Percentiles rank a stretch among this genome's conserved stretches.
Conservation (phyloP, 2,329 filamentous ascomycete genomes). For the Botrytis deweyae region DNA sequence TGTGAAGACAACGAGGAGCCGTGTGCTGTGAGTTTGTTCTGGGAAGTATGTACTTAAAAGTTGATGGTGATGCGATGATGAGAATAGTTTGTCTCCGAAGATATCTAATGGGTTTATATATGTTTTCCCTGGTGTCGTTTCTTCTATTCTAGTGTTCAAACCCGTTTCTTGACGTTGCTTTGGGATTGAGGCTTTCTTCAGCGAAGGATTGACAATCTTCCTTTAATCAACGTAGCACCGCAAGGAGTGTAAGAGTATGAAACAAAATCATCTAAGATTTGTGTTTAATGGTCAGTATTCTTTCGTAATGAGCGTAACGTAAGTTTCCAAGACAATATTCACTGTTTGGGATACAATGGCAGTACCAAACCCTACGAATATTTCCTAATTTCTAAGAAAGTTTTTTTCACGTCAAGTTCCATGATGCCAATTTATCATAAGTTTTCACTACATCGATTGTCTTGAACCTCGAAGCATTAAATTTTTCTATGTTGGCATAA, state of each 20-base stretch:
- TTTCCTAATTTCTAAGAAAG: neutral
- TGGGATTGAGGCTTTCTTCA: neutral
- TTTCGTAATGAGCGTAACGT: neutral
- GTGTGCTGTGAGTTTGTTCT: slow-evolving; percentile 4
- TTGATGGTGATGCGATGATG: neutral
- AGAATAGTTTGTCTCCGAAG: neutral
- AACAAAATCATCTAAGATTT: neutral
- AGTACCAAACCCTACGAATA: neutral
- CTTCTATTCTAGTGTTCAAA: neutral
- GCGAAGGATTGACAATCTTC: neutral
- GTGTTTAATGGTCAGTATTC: neutral
- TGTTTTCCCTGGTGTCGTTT: neutral
- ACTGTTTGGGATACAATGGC: no score
- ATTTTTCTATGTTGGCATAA: neutral
- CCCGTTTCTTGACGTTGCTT: neutral
- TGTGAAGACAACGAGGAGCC: slow-evolving; percentile 1
- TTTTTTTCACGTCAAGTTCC: neutral
- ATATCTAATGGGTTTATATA: neutral
- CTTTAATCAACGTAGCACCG: neutral
- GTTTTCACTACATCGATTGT: neutral
- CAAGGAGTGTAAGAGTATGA: neutral
- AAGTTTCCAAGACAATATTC: neutral
- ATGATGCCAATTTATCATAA: neutral
- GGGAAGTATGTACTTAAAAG: slow-evolving; percentile 8
- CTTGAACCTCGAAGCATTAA: neutral